Evolutionary conservation across 2,329 filamentous ascomycete species (phyloP), one percentile per base, ranked within the genome.

Genomic region (Moelleriella libera): DNA sequence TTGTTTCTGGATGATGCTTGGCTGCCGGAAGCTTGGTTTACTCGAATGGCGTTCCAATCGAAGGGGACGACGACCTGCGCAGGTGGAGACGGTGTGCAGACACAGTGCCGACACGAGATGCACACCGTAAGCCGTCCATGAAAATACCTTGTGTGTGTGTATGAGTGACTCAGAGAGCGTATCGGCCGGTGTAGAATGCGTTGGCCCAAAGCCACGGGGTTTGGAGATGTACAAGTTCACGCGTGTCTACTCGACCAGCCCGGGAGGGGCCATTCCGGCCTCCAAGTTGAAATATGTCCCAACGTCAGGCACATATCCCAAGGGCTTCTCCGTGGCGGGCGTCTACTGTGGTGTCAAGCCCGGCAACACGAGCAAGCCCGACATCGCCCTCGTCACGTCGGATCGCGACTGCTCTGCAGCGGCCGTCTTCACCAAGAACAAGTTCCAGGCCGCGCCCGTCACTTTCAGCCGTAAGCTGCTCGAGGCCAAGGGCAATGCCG

Each of bases 381-480:
- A 98, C 63, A 76, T 98, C 45, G 88, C 89, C 37, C 75, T 98
- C 54, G 76, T 98, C 53, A 82, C 83, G 14, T 97, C 92, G 6
- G 87, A 95, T 58, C 75, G 74, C 46, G 88, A 89, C 47, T 96
- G 88, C 64, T 76, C 86, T 6, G 89, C 84, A 8, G 88, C 89
- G 0, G 92, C 88, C 6, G 89, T 97, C 43, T 96, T 97, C 69
- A 98, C 92, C 47, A 94, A 88, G 66, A 98, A 98, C 71, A 89
- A 90, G 65, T 98, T 98, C 69, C 89, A 96, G 67, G 92, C 92
- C 14, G 92, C 92, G 9, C 92, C 92, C 5, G 90, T 98, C 43
- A 88, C 86, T 31, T 85, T 94, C 51, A 90, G 85, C 64, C 75
- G 81, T 53, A 74, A 83, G 49, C 78, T 89, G 50, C 68, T 95